A percentile compares a stretch with the other conserved stretches of the same genome.
Conservation (phyloP, 73 alveolate species). For the Paramecium biaurelia region DNA sequence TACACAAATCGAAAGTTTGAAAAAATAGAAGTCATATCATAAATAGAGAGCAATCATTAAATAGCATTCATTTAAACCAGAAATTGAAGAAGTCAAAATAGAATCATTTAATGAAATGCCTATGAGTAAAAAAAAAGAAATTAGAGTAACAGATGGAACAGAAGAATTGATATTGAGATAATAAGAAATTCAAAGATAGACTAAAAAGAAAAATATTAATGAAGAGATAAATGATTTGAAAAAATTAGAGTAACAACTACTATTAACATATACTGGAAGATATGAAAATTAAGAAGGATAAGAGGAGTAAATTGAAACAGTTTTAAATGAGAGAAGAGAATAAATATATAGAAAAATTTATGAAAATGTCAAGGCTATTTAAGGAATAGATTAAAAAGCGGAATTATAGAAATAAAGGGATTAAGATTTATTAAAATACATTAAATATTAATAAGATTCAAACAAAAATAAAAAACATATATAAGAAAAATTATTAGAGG, state of each 20-base stretch:
- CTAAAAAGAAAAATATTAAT: slow-evolving; percentile 25
- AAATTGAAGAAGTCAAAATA: background rate
- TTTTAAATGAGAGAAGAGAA: slow-evolving; percentile 30
- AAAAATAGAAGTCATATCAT: background rate
- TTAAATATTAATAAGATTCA: background rate
- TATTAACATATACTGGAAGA: background rate
- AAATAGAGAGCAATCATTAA: background rate
- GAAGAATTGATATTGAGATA: background rate
- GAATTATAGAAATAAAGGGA: background rate
- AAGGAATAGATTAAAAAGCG: background rate
- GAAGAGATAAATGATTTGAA: slow-evolving; percentile 5
- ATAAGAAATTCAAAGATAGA: background rate
- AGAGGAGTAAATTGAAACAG: background rate
- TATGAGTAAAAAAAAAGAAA: background rate
- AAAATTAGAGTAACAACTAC: background rate
- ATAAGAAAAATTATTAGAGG: background rate
- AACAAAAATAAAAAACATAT: background rate
- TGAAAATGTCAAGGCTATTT: background rate
- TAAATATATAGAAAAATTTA: slow-evolving; percentile 36
- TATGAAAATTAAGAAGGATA: background rate
- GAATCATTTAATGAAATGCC: background rate
- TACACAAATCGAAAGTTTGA: background rate
- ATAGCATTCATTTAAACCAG: background rate
- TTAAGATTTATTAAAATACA: background rate
- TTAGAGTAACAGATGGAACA: slow-evolving; percentile 10